phyloP scores from a whole-genome alignment of 2,329 filamentous ascomycete species.

The Scortechinia acanthostroma region DNA sequence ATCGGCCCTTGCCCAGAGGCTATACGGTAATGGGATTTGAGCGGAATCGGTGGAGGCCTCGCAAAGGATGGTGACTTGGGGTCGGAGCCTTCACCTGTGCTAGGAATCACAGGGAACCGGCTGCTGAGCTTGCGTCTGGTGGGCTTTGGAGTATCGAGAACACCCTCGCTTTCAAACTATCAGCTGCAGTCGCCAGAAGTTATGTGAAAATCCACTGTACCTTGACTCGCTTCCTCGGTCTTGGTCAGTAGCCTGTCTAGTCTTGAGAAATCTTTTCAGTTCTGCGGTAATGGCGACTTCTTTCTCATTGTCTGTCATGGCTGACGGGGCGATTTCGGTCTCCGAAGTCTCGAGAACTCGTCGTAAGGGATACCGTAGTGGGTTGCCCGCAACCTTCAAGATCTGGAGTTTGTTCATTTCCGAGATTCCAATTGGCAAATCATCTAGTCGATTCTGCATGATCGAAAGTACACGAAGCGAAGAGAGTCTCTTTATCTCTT shows the following conservation, averaged over 20 bases:
- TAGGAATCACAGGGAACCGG: not conserved
- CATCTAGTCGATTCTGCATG: slow-evolving; percentile 1
- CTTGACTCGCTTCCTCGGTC: slow-evolving; percentile 29
- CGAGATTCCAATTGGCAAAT: not conserved
- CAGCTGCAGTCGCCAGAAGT: too few species aligned
- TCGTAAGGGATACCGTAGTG: not conserved
- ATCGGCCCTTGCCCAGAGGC: slow-evolving; percentile 27
- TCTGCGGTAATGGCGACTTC: slow-evolving; percentile 51
- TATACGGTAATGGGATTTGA: slow-evolving; percentile 10
- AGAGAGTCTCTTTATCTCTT: not conserved
- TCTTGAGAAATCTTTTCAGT: slow-evolving; percentile 48
- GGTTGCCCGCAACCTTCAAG: slow-evolving; percentile 1
- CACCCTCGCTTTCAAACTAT: not conserved
- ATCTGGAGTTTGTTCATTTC: slow-evolving; percentile 2
- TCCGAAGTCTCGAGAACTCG: slow-evolving; percentile 15
- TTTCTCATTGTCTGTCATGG: slow-evolving; percentile 48
- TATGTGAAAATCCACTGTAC: slow-evolving; percentile 14
- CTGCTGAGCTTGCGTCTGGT: slow-evolving; percentile 10
- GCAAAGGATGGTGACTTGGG: not conserved
- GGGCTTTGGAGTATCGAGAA: not conserved
- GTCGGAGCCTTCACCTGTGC: not conserved
- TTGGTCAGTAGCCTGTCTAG: slow-evolving; percentile 27
- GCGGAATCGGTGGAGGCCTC: not conserved
- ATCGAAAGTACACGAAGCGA: not conserved
- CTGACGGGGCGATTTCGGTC: slow-evolving; percentile 15